Evolutionary conservation across 2,329 filamentous ascomycete species (phyloP), one percentile per base, ranked within the genome.

Genomic region (Fusarium caatingaense): DNA sequence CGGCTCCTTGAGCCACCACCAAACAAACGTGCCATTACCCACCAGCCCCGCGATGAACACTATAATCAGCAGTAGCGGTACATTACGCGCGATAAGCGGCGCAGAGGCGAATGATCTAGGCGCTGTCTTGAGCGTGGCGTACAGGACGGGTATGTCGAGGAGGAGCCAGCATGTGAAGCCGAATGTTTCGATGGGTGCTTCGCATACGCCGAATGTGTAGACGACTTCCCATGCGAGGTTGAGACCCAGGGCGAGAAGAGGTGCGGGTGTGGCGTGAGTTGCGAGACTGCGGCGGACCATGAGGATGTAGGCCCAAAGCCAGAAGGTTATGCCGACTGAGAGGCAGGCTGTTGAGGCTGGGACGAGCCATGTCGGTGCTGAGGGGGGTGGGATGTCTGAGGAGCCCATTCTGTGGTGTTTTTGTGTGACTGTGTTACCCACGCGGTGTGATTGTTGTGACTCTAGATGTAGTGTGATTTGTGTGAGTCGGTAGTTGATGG

Each of bases 181-280:
- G 18, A 77, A 66, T 15, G 77, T 76, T 70, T 87, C 85, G 12
- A 84, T 71, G 2, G 74, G 71, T 7, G 77, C 74, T 63, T 86
- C 84, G 60, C 81, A 78, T 18, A 87, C 83, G 66, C 79, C 83
- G 25, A 85, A 75, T 4, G 80, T 80, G 75, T 84, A 85, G 56
- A 87, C 77, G 5, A 85, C 74, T 71, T 87, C 85, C 85, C 85
- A 87, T 3, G 81, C 81, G 34, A 87, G 79, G 63, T 88, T 87
- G 72, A 83, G 71, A 16, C 81, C 80, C 12, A 87, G 81, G 1
- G 83, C 80, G 50, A 85, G 72, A 13, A 86, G 72, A 0, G 85
- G 85, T 76, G 86, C 84, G 37, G 84, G 80, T 67, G 85, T 87
- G 7, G 83, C 83, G 40, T 79, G 78, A 20, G 84, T 84, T 53